Percentiles rank a stretch among this genome's conserved stretches.
Evolutionary conservation across 2,329 filamentous ascomycete genomes (phyloP).

Genomic region (Periconia digitata): DNA sequence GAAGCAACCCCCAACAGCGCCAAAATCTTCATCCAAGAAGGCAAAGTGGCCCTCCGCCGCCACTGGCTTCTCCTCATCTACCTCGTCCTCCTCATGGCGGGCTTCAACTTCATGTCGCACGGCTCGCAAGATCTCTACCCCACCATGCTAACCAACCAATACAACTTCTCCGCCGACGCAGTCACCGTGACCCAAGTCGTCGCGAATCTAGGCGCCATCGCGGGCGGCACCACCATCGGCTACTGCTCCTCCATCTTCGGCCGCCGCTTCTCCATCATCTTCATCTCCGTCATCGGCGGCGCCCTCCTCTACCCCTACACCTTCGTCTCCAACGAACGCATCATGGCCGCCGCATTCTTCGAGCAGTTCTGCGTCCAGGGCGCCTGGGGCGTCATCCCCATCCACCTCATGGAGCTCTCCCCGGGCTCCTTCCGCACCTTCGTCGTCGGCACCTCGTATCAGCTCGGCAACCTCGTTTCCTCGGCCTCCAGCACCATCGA

Average conservation of each 20-base stretch:
- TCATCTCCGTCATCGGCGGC: constrained; percentile 63
- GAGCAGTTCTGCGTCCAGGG: constrained; percentile 58
- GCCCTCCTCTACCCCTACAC: constrained; percentile 83
- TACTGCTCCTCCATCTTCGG: constrained; percentile 51
- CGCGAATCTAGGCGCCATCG: constrained; percentile 53
- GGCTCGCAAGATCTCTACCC: constrained; percentile 69
- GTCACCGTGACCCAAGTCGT: constrained; percentile 54
- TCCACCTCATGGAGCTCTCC: constrained; percentile 76
- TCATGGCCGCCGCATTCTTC: constrained; percentile 83
- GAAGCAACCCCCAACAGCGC: constrained; percentile 60
- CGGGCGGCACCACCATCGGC: constrained; percentile 50
- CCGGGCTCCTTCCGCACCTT: constrained; percentile 74
- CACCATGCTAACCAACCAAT: constrained; percentile 62
- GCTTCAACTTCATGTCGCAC: constrained; percentile 91
- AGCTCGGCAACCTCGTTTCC: constrained; percentile 74
- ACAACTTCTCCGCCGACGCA: constrained; percentile 52
- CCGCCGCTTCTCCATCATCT: constrained; percentile 51
- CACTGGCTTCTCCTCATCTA: constrained; percentile 83
- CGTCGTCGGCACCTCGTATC: constrained; percentile 72
- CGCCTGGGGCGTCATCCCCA: constrained; percentile 52
- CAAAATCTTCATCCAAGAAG: constrained; percentile 72
- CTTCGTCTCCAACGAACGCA: constrained; percentile 60
- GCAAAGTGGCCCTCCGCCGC: constrained; percentile 72
- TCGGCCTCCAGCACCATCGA: constrained; percentile 75
- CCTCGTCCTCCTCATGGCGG: constrained; percentile 82